Conservation (phyloP, 1,284 basidiomycete genomes). For the Rhizoctonia solani region DNA sequence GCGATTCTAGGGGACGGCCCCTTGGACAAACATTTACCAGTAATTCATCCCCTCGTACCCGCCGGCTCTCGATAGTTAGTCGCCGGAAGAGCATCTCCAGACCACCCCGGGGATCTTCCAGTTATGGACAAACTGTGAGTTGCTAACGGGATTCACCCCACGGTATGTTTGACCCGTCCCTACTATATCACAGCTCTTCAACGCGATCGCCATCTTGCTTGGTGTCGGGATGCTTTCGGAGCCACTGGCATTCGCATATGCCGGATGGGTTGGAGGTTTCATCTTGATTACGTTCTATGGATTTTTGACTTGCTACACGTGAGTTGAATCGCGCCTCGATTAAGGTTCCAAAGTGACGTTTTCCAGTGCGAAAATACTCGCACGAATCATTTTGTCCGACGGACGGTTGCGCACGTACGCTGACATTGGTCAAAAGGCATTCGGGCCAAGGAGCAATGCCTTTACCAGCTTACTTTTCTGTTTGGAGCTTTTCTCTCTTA, state of each 20-base stretch:
- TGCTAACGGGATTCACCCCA: neutral
- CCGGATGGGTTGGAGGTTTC: constrained; percentile 83
- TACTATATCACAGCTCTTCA: constrained; percentile 70
- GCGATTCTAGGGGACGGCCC: neutral
- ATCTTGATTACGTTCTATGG: constrained; percentile 78
- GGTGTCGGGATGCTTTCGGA: constrained; percentile 91
- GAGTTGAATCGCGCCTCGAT: constrained; percentile 45
- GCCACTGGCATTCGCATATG: constrained; percentile 84
- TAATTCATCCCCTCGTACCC: neutral
- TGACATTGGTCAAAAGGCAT: constrained; percentile 86
- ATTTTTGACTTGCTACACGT: constrained; percentile 86
- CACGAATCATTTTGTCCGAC: constrained; percentile 72
- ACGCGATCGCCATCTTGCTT: constrained; percentile 82
- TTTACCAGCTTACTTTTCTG: constrained; percentile 80
- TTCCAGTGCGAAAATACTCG: constrained; percentile 80
- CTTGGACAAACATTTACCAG: neutral
- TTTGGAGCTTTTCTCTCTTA: constrained; percentile 79
- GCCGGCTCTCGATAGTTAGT: constrained; percentile 23
- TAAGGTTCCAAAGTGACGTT: neutral
- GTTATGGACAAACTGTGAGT: constrained; percentile 81
- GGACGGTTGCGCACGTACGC: constrained; percentile 77
- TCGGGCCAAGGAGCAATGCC: constrained; percentile 70
- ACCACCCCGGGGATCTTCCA: constrained; percentile 58
- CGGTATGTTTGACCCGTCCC: constrained; percentile 37
- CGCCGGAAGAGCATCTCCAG: constrained; percentile 34